phyloP scores from a whole-genome alignment of 345 rosid species.

The Carallia brachiata region DNA sequence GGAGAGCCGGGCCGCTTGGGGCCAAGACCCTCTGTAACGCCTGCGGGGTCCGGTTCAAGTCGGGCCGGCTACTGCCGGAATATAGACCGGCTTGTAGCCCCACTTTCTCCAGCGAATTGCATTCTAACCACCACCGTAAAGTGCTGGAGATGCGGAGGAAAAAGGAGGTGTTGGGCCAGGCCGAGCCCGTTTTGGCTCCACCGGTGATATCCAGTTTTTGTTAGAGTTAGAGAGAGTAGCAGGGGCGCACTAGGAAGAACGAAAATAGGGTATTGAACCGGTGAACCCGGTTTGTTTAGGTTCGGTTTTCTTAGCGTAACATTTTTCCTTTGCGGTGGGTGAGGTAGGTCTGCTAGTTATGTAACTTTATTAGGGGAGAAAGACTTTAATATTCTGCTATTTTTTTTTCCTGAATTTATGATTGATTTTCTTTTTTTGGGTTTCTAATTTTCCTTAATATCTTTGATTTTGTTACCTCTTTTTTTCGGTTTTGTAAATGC shows the following conservation, averaged over 20 bases:
- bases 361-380: slow-evolving; percentile 32
- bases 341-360: slow-evolving; percentile 38
- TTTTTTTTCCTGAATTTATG: neutral
- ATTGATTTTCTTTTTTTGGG: neutral
- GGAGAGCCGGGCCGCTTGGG: slow-evolving; percentile 96
- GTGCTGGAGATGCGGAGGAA: slow-evolving; percentile 79
- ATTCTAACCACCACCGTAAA: slow-evolving; percentile 87
- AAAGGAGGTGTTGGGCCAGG: slow-evolving; percentile 38
- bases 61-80: slow-evolving; percentile 85
- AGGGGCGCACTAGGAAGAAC: slow-evolving; percentile 5
- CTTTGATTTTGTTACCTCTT: neutral
- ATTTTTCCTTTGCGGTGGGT: slow-evolving; percentile 24
- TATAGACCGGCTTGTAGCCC: slow-evolving; percentile 96
- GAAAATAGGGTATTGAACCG: slow-evolving; percentile 9
- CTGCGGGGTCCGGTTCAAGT: slow-evolving; percentile 86
- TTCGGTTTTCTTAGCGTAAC: slow-evolving; percentile 26
- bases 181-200: slow-evolving; percentile 35
- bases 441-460: neutral
- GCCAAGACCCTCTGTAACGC: slow-evolving; percentile 91
- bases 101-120: slow-evolving; percentile 68
- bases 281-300: slow-evolving; percentile 16
- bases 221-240: neutral
- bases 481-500: neutral
- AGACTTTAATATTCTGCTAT: slow-evolving; percentile 14
- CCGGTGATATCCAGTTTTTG: slow-evolving; percentile 58